Evolutionary conservation across 2,329 filamentous ascomycete species (phyloP), one percentile per base, ranked within the genome.

Genomic region (Colletotrichum orbiculare): DNA sequence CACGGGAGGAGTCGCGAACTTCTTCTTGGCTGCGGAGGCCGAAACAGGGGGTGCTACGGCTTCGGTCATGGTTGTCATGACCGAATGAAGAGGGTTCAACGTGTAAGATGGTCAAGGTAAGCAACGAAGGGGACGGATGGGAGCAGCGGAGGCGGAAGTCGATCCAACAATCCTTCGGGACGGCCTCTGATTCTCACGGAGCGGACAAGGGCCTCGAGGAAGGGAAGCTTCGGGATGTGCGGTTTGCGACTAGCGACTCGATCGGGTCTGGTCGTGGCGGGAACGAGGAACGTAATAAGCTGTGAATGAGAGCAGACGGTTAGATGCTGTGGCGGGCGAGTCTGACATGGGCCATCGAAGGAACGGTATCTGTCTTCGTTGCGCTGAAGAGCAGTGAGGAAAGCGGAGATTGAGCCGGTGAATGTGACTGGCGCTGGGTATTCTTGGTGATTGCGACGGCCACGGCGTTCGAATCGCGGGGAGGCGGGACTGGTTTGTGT

Each of bases 1-100:
- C 35, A 84, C 82, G 2, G 82, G 82, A 53, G 82, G 82, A 35
- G 77, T 75, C 48, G 79, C 78, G 69, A 81, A 81, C 71, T 81
- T 81, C 74, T 78, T 79, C 67, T 67, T 69, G 34, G 67, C 58
- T 52, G 62, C 69, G 47, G 68, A 64, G 52, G 58, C 37, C 47
- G 63, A 17, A 11, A 39, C 50, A 12, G 68, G 25, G 25, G 66
- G 50, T 25, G 46, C 54, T 47, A 58, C 55, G 47, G 49, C 65
- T 49, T 70, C 70, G 43, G 67, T 67, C 66, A 69, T 69, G 60
- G 66, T 62, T 43, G 42, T 62, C 62, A 66, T 67, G 60, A 42
- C 63, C 47, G 37, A 15, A 33, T 47, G 58, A 46, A 25, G 15
- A 48, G 8, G 47, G 7, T 39, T 56, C 43, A 25, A 56, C 15